Base-by-base conservation (phyloP, 2,329 filamentous ascomycete genomes). In the Thelonectria rubi region DNA sequence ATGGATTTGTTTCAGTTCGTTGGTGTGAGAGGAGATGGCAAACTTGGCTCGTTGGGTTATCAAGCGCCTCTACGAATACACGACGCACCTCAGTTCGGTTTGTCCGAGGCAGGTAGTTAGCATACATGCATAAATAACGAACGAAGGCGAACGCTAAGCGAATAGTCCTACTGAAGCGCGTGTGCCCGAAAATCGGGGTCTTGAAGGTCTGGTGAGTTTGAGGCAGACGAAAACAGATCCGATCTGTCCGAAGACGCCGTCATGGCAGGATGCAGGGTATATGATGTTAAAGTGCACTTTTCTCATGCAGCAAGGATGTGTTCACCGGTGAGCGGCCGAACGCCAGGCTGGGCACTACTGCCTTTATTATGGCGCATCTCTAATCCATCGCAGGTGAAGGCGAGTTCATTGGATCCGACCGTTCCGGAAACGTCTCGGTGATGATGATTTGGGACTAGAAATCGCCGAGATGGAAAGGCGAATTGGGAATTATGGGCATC, bases 321-420 rank as follows among this genome's bases (percentile, higher is more conserved):
- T 12, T 46, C 52, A 17, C 5, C 15, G 18, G 17, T 11, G 5
- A 18, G 34, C 34, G n/a, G 21, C 32, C 18, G 24, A 48, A 40
- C 43, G 21, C 20, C 18, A 15, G 37, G 15, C 21, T 12, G 12
- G 11, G 21, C 50, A 14, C 39, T 14, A 24, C 20, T 42, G 18
- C 47, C 43, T n/a, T n/a, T n/a, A n/a, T n/a, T n/a, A n/a, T 26
- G 43, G 18, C 14, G 12, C 43, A 15, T 26, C 43, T 21, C n/a
- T 43, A 18, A 52, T 20, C 47, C 20, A 26, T 54, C 24, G 15
- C 37, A 48, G 26, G 8, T 53, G 48, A 57, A 26, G 34, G 53
- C 48, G 24, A 40, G 42, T 52, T 55, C 48, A 20, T 12, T 37
- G 4, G 8, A 61, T 37, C 58, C 58, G 58, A 61, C 53, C 14